Evolutionary conservation across 768 basidiomycete genomes (phyloP), one percentile per base, ranked within the genome.

Genomic region (Pleurotus djamor): DNA sequence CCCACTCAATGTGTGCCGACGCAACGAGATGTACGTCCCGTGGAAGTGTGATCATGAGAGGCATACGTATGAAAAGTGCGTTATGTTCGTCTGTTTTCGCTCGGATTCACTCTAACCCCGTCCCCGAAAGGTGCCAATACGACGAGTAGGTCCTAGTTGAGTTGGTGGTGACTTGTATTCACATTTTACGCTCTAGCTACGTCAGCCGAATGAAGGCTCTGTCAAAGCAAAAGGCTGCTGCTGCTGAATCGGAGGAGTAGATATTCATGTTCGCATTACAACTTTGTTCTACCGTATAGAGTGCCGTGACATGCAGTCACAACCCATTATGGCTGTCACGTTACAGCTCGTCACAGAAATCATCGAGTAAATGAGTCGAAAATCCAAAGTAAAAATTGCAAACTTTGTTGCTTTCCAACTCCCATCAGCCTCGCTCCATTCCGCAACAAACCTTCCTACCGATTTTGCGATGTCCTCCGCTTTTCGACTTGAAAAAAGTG

Each of bases 41-140:
- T 97, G 94, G 94, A 88, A 95, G 64, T 96, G 94, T 71, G 91
- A 94, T 71, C 86, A 94, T 64, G 90, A 96, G 76, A 80, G 88
- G 61, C 89, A 93, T 70, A 78, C 79, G 36, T 92, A 96, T 68
- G 93, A 96, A 78, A 87, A 91, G 92, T 91, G 68, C 67, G 87
- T 10, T 21, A 21, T 16, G 35, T 47, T 43, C 45, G 48, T 48
- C 21, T 7, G 44, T 36, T 33, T 47, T n/a, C 17, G 43, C 14
- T 16, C 35, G 34, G 9, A 6, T 36, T 49, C 57, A 45, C 33
- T 14, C 52, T 57, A 34, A 8, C 8, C 51, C 35, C 16, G 1
- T 61, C 10, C 2, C 21, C 21, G 7, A 47, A n/a, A 96, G 94
- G 76, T 96, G 94, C 69, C 94, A 97, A 76, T 96, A 94, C 70